Conservation (phyloP, 2,329 filamentous ascomycete genomes). For the Aspergillus sp. region DNA sequence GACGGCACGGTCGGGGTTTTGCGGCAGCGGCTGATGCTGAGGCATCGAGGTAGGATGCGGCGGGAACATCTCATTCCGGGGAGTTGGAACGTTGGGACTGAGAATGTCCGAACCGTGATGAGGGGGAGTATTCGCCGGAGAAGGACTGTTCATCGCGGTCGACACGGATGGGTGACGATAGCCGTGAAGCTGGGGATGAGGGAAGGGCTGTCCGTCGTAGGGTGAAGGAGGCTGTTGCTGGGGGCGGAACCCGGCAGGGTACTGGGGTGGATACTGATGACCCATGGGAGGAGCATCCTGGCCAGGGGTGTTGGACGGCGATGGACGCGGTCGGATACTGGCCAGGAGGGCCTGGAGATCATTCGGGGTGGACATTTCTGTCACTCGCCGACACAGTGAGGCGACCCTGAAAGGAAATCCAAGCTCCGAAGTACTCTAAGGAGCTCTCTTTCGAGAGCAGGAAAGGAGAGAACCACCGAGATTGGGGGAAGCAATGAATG, state of each 20-base stretch:
- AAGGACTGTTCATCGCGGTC: slow-evolving; percentile 57
- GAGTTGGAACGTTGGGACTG: slow-evolving; percentile 53
- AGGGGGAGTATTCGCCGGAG: slow-evolving; percentile 52
- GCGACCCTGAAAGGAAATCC: slow-evolving; percentile 28
- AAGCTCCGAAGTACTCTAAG: slow-evolving; percentile 24
- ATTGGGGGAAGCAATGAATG: slow-evolving; percentile 5
- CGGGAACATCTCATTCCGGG: slow-evolving; percentile 42
- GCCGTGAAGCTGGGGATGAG: slow-evolving; percentile 32
- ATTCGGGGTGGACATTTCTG: slow-evolving; percentile 48
- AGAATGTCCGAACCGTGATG: slow-evolving; percentile 58
- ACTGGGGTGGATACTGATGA: slow-evolving; percentile 25
- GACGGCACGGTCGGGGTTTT: slow-evolving; percentile 50
- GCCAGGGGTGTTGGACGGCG: slow-evolving; percentile 28
- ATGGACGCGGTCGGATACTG: slow-evolving; percentile 42
- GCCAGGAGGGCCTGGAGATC: slow-evolving; percentile 48
- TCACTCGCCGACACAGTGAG: slow-evolving; percentile 28
- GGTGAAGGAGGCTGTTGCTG: slow-evolving; percentile 21
- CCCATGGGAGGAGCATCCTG: slow-evolving; percentile 27
- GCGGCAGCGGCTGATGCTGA: slow-evolving; percentile 36
- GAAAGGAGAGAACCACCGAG: slow-evolving; percentile 9
- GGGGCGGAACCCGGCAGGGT: slow-evolving; percentile 29
- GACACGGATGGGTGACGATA: slow-evolving; percentile 58
- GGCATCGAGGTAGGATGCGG: slow-evolving; percentile 34
- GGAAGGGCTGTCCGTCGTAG: slow-evolving; percentile 32
- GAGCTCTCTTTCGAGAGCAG: slow-evolving; percentile 34